Evolutionary conservation across 2,329 filamentous ascomycete genomes (phyloP).

Genomic region (Fusarium udum): DNA sequence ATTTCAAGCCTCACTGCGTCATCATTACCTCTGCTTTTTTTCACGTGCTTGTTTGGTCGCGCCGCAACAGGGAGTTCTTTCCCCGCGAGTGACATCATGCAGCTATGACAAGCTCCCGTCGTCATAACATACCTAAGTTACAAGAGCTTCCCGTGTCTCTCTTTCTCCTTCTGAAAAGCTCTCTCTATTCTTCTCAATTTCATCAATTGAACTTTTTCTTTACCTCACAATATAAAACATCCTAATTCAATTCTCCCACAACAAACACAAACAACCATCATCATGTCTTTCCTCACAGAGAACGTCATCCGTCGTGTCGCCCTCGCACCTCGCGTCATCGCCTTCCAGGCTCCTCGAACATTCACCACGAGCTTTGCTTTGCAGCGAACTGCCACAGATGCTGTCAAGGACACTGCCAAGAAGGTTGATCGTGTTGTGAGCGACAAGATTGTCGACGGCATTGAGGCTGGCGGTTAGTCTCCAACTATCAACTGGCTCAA

Average conservation of each 20-base stretch:
- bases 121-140: constrained; percentile 36
- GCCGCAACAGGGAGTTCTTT: constrained; percentile 32
- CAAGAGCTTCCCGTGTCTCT: constrained; percentile 16
- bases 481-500: neutral
- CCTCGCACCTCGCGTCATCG: constrained; percentile 50
- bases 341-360: constrained; percentile 54
- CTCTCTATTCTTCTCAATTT: neutral
- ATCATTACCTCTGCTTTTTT: constrained; percentile 36
- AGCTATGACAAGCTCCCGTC: constrained; percentile 24
- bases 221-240: neutral
- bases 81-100: constrained; percentile 44
- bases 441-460: constrained; percentile 69
- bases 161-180: neutral
- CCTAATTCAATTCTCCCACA: neutral
- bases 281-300: constrained; percentile 65
- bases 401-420: constrained; percentile 69
- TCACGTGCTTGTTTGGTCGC: constrained; percentile 33
- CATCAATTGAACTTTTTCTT: constrained; percentile 21
- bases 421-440: constrained; percentile 67
- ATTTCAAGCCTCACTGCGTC: constrained; percentile 37
- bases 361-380: constrained; percentile 60
- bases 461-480: constrained; percentile 64
- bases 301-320: constrained; percentile 56
- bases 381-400: constrained; percentile 61
- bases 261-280: constrained; percentile 1